phyloP scores from a whole-genome alignment of 768 basidiomycete genomes.

The Russula compacta region DNA sequence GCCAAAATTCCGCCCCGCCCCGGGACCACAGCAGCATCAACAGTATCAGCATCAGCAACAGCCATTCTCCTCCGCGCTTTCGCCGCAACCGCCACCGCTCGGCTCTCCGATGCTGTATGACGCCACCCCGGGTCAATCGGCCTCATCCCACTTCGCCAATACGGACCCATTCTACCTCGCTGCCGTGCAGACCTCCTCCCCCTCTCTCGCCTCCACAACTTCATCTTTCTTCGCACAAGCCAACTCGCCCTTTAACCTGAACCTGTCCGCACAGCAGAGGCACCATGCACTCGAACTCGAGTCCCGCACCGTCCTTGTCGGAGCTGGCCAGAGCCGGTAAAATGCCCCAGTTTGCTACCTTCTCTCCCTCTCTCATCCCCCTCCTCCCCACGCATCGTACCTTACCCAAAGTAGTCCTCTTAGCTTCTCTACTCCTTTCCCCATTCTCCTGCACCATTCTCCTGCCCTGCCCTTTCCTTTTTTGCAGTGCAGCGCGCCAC shows the following conservation, averaged over 20 bases:
- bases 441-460: background rate
- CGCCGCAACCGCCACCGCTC: background rate
- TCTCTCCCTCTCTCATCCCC: background rate
- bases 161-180: constrained; percentile 45
- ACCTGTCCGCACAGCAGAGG: constrained; percentile 9
- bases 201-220: background rate
- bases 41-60: constrained; percentile 5
- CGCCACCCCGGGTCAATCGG: constrained; percentile 10
- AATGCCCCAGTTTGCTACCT: background rate
- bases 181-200: constrained; percentile 27
- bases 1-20: constrained; percentile 10
- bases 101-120: constrained; percentile 2
- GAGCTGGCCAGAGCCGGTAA: constrained; percentile 17
- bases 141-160: constrained; percentile 32
- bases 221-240: constrained; percentile 18
- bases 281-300: constrained; percentile 15
- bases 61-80: constrained; percentile 21
- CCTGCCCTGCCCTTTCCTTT: background rate
- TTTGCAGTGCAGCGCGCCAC: background rate
- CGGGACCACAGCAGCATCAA: background rate
- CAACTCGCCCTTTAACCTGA: constrained; percentile 16
- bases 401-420: background rate
- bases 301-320: constrained; percentile 16
- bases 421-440: background rate
- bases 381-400: too few species aligned